phyloP scores from a whole-genome alignment of 768 basidiomycete genomes.

The Dentipellis sp. region DNA sequence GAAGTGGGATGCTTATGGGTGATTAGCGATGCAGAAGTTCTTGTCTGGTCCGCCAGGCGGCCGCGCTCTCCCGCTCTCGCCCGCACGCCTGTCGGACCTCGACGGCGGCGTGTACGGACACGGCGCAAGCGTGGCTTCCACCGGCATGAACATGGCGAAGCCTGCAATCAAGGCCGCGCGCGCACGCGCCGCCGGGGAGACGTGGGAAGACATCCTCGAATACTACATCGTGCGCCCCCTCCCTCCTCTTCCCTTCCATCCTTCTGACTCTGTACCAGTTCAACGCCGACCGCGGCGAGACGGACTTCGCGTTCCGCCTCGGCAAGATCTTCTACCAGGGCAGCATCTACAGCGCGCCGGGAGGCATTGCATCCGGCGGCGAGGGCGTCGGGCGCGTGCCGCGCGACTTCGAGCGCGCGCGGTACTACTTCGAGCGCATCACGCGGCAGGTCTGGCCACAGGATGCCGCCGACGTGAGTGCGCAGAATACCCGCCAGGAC shows the following conservation, averaged over 20 bases:
- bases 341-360: conserved; percentile 71
- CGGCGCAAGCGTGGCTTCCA: conserved; percentile 89
- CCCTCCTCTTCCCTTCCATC: background rate
- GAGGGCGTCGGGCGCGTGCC: conserved; percentile 90
- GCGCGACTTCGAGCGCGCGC: conserved; percentile 67
- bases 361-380: conserved; percentile 79
- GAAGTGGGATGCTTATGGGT: conserved; percentile 1
- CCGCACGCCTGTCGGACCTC: conserved; percentile 81
- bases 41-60: conserved; percentile 88
- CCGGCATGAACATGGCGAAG: conserved; percentile 59
- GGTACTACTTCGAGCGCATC: conserved; percentile 76
- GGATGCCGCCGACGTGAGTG: conserved; percentile 54
- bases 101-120: conserved; percentile 91
- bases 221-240: conserved; percentile 64
- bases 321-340: conserved; percentile 98
- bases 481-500: conserved; percentile 23
- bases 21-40: conserved; percentile 69
- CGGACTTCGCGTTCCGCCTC: conserved; percentile 81
- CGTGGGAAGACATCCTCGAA: conserved; percentile 88
- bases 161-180: conserved; percentile 79
- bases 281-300: conserved; percentile 89
- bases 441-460: conserved; percentile 82
- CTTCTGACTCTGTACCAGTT: conserved; percentile 42
- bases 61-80: conserved; percentile 69
- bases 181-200: conserved; percentile 82